These are phyloP conservation scores for Penicillium angulare DNA, from an alignment of 495 filamentous ascomycete genomes.

Conservation along the genomic window DNA sequence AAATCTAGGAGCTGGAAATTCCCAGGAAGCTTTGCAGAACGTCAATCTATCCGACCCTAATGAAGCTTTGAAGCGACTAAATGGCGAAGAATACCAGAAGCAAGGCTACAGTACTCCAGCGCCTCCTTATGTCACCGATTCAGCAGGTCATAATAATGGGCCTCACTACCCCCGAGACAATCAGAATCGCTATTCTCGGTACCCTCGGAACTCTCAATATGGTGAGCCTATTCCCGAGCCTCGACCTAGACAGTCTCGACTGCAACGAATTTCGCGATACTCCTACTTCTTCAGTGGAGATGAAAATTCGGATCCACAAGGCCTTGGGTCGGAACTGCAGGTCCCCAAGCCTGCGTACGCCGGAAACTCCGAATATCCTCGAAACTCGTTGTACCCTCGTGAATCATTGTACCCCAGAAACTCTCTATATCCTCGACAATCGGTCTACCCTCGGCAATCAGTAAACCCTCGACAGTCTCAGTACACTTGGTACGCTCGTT, in stretches of 20 bases:
- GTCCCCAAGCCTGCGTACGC: not conserved
- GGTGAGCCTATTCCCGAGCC: not conserved
- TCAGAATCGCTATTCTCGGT: not conserved
- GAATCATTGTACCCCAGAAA: not conserved
- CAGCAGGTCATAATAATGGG: not conserved
- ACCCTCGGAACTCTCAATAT: not conserved
- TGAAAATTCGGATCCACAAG: not conserved
- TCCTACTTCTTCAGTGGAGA: not conserved
- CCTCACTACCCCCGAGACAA: not conserved
- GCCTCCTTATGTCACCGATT: not conserved
- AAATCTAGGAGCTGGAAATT: not conserved
- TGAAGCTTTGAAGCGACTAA: not conserved
- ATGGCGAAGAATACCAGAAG: not conserved
- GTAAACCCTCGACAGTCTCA: not conserved
- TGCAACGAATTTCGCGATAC: not conserved
- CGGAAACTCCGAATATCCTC: not conserved
- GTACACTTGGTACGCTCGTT: not conserved
- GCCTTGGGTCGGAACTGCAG: not conserved
- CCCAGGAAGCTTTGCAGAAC: not conserved
- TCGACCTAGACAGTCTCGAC: not conserved
- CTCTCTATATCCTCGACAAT: not conserved
- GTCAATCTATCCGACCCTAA: not conserved
- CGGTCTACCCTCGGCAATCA: not conserved
- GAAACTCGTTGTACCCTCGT: not conserved
- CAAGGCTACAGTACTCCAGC: not conserved